Conservation (phyloP, 2,329 filamentous ascomycete species). For the Scedosporium apiospermum region DNA sequence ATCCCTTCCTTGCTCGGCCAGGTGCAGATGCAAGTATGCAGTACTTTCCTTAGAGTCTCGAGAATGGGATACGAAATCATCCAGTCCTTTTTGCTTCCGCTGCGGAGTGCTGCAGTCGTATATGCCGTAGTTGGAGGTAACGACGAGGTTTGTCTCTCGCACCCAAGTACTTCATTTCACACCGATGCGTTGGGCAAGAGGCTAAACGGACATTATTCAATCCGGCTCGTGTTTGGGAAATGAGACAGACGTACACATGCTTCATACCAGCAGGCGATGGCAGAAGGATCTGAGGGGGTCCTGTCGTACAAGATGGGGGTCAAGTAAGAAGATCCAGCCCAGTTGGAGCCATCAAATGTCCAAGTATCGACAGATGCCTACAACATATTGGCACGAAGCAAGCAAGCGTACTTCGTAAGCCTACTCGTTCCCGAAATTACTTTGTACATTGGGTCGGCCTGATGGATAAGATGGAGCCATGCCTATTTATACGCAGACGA, state of each 20-base stretch:
- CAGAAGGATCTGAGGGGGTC: background rate
- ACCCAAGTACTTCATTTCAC: background rate
- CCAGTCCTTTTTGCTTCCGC: background rate
- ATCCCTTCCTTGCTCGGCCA: background rate
- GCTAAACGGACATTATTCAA: background rate
- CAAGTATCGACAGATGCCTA: background rate
- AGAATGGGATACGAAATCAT: background rate
- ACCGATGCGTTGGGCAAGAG: background rate
- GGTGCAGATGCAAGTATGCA: background rate
- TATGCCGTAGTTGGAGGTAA: background rate
- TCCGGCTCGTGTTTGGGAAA: background rate
- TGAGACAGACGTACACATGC: background rate
- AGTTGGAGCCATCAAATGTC: background rate
- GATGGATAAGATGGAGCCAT: background rate
- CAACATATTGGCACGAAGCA: background rate
- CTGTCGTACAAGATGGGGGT: background rate
- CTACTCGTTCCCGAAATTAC: background rate
- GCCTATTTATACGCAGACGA: background rate
- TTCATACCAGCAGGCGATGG: background rate
- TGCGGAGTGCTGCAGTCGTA: background rate
- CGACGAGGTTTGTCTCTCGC: background rate
- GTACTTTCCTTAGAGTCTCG: too few species aligned
- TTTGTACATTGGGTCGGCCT: background rate
- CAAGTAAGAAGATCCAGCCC: background rate
- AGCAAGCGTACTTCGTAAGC: background rate